Evolutionary conservation across 768 basidiomycete genomes (phyloP).

Genomic region (Fomitopsis pulvina): DNA sequence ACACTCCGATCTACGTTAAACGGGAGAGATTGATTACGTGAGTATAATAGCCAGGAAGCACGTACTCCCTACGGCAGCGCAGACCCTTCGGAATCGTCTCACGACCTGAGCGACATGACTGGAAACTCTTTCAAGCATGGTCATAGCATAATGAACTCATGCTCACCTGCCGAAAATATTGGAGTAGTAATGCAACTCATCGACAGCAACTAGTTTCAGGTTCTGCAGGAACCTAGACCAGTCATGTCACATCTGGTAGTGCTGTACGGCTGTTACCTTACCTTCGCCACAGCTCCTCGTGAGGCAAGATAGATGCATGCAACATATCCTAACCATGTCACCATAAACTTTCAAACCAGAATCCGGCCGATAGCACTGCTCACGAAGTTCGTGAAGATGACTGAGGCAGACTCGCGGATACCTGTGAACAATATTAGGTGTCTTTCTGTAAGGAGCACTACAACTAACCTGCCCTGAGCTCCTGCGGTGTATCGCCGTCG

Average conservation of each 20-base stretch:
- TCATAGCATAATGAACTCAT: neutral
- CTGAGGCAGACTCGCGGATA: slow-evolving; percentile 66
- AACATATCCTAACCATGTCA: slow-evolving; percentile 61
- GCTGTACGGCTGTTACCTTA: slow-evolving; percentile 18
- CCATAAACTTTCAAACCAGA: neutral
- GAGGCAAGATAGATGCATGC: slow-evolving; percentile 77
- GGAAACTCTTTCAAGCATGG: neutral
- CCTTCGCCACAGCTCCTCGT: slow-evolving; percentile 82
- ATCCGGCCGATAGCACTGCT: too few relatives aligned
- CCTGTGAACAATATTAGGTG: slow-evolving; percentile 27
- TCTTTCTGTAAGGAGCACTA: neutral
- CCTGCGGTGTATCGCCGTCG: slow-evolving; percentile 82
- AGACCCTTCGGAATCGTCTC: slow-evolving; percentile 68
- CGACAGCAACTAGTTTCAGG: slow-evolving; percentile 72
- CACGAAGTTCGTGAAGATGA: slow-evolving; percentile 89
- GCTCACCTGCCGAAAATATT: slow-evolving; percentile 71
- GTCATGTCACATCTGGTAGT: neutral
- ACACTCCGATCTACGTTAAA: slow-evolving; percentile 42
- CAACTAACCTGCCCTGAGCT: slow-evolving; percentile 48
- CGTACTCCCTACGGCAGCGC: slow-evolving; percentile 72
- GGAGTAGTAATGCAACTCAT: slow-evolving; percentile 85
- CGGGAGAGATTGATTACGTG: neutral
- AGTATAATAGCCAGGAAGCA: slow-evolving; percentile 5
- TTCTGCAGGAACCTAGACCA: slow-evolving; percentile 64
- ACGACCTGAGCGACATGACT: slow-evolving; percentile 81